phyloP scores from a whole-genome alignment of 129 eudicot species.

The Sambucus nigra region DNA sequence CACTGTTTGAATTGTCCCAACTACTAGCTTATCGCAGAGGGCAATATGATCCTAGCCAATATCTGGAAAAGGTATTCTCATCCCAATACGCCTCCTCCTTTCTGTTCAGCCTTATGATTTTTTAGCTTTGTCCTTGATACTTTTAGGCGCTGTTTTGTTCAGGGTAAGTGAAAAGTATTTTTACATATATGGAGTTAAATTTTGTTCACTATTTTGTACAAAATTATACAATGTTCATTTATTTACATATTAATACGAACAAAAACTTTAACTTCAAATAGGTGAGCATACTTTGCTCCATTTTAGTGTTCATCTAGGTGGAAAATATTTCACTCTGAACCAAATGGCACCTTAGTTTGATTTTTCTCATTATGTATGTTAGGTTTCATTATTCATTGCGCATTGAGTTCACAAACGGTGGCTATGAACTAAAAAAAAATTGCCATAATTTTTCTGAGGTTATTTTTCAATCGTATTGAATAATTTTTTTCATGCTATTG shows the following conservation, averaged over 20 bases:
- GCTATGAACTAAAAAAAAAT: no score
- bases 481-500: background rate
- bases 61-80: constrained; percentile 68
- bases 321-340: no score
- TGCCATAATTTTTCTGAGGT: no score
- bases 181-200: no score
- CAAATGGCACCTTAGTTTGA: background rate
- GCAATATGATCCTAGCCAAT: constrained; percentile 89
- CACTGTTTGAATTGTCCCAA: constrained; percentile 90
- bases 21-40: constrained; percentile 97
- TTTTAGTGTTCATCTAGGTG: no score
- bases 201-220: no score
- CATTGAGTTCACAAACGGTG: background rate
- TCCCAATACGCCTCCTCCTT: background rate
- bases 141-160: background rate
- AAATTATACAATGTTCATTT: no score
- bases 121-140: background rate
- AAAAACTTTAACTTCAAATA: no score
- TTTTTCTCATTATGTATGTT: background rate
- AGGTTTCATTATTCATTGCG: no score
- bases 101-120: background rate
- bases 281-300: no score
- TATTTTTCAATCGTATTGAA: no score
- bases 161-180: background rate
- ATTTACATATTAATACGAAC: no score